Percentiles rank a stretch among this genome's conserved stretches.
Conservation (phyloP, 768 basidiomycete species). For the Phylloporus rhodoxanthus region DNA sequence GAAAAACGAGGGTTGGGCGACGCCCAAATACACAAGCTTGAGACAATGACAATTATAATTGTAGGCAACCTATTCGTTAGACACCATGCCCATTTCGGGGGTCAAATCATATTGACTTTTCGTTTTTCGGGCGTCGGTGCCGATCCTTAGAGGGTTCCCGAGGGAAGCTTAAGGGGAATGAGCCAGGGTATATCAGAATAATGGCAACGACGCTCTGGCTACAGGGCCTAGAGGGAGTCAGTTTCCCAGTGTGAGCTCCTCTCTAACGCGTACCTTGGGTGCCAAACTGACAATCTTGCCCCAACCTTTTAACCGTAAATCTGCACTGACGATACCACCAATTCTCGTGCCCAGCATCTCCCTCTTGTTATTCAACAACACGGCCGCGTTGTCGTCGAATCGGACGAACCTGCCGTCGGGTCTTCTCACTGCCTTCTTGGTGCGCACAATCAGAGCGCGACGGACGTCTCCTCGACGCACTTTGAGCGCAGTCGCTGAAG, state of each 20-base stretch:
- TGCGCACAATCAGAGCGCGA: slow-evolving; percentile 92
- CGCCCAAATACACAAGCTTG: no score
- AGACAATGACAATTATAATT: no score
- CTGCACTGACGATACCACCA: slow-evolving; percentile 87
- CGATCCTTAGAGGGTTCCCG: background rate
- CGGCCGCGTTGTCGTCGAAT: slow-evolving; percentile 96
- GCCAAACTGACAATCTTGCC: slow-evolving; percentile 89
- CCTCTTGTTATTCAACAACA: slow-evolving; percentile 89
- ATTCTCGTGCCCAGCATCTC: slow-evolving; percentile 96
- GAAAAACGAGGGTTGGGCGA: no score
- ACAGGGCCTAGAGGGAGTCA: slow-evolving; percentile 15
- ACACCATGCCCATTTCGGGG: no score
- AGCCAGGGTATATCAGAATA: no score
- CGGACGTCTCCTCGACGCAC: slow-evolving; percentile 91
- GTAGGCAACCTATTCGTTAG: background rate
- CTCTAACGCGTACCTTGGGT: slow-evolving; percentile 57
- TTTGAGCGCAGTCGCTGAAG: slow-evolving; percentile 77
- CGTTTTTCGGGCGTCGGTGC: no score
- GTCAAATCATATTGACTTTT: no score
- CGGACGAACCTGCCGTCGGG: slow-evolving; percentile 83
- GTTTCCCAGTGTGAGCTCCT: background rate
- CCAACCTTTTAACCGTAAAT: slow-evolving; percentile 89
- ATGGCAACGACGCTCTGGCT: background rate
- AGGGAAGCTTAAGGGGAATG: background rate
- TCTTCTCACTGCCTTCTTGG: slow-evolving; percentile 77